Conservation (phyloP, 208 protist species). For the Leishmania braziliensis region DNA sequence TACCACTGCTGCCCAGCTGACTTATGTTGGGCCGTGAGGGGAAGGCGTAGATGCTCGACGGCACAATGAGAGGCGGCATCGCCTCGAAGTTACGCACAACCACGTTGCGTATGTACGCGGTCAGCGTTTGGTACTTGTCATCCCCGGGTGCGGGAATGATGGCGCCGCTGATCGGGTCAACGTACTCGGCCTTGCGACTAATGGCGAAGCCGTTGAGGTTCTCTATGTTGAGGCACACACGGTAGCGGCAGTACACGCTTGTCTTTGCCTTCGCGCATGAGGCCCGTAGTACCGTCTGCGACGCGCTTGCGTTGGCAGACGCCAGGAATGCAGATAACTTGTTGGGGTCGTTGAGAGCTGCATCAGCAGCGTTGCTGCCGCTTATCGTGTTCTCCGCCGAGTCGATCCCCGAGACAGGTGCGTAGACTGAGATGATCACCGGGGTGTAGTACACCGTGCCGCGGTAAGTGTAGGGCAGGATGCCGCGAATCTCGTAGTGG, state of each 20-base stretch:
- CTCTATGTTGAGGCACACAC: constrained; percentile 54
- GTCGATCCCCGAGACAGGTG: not conserved
- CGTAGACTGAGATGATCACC: constrained; percentile 63
- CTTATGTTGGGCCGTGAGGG: constrained; percentile 24
- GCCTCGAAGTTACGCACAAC: constrained; percentile 64
- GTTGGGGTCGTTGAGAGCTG: not conserved
- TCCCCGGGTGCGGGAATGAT: constrained; percentile 60
- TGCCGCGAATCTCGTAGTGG: constrained; percentile 56
- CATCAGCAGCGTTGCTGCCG: not conserved
- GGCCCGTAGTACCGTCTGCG: not conserved
- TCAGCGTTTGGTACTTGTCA: constrained; percentile 33
- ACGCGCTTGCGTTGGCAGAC: not conserved
- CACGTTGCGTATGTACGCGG: constrained; percentile 51
- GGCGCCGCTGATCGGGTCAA: constrained; percentile 65
- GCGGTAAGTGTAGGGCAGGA: constrained; percentile 72
- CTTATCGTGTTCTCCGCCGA: not conserved
- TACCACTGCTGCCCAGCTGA: constrained; percentile 26
- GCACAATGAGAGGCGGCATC: constrained; percentile 53
- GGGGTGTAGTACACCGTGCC: constrained; percentile 74
- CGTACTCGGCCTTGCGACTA: constrained; percentile 67
- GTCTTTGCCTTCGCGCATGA: not conserved
- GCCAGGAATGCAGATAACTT: not conserved
- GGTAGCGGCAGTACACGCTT: constrained; percentile 51
- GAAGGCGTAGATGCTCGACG: constrained; percentile 42
- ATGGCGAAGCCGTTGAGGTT: constrained; percentile 49